phyloP scores from a whole-genome alignment of 2,329 filamentous ascomycete species.

The Pseudogymnoascus destructans region DNA sequence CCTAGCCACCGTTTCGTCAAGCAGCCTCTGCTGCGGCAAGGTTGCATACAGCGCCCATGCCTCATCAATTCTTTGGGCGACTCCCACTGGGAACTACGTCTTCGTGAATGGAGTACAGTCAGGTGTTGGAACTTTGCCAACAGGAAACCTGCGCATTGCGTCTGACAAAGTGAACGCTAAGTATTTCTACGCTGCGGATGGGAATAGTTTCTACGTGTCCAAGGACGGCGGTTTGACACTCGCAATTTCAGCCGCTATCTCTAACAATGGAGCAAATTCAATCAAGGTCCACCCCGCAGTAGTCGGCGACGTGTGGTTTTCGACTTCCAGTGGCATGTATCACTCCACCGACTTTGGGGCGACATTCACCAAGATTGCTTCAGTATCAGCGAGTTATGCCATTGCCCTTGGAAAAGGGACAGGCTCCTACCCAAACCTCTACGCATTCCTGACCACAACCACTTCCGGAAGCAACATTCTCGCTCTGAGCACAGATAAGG shows the following conservation, averaged over 20 bases:
- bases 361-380: slow-evolving; percentile 25
- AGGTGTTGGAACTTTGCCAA: background rate
- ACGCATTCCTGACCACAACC: slow-evolving; percentile 20
- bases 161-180: slow-evolving; percentile 40
- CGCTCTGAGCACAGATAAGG: slow-evolving; percentile 22
- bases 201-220: slow-evolving; percentile 35
- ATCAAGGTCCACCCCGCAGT: slow-evolving; percentile 42
- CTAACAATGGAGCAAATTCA: slow-evolving; percentile 37
- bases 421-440: slow-evolving; percentile 19
- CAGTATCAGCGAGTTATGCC: slow-evolving; percentile 12
- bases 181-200: slow-evolving; percentile 28
- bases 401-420: slow-evolving; percentile 21
- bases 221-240: slow-evolving; percentile 36
- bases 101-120: slow-evolving; percentile 15
- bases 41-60: slow-evolving; percentile 39
- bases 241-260: slow-evolving; percentile 28
- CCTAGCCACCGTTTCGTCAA: slow-evolving; percentile 34
- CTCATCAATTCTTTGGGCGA: slow-evolving; percentile 37
- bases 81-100: slow-evolving; percentile 29
- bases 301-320: slow-evolving; percentile 47
- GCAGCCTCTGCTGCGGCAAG: slow-evolving; percentile 26
- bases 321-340: slow-evolving; percentile 41
- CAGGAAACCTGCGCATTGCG: slow-evolving; percentile 28
- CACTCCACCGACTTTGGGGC: slow-evolving; percentile 38
- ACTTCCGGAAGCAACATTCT: slow-evolving; percentile 19